Conservation (phyloP, 2,329 filamentous ascomycete species). For the Diaporthe amygdali region DNA sequence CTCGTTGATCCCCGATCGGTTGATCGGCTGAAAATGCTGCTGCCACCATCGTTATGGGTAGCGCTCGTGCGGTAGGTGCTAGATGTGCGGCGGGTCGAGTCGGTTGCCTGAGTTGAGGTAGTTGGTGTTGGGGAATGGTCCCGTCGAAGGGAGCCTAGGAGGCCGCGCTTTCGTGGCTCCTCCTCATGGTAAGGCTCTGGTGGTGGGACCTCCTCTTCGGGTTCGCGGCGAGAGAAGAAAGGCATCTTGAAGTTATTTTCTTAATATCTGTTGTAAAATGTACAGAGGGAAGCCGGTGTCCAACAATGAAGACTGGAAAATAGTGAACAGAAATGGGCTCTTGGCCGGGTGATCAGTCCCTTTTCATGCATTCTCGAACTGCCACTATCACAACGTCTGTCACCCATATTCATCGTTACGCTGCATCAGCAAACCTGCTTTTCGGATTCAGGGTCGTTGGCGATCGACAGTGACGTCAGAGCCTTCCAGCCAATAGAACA, state of each 20-base stretch:
- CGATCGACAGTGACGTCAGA: slow-evolving; percentile 32
- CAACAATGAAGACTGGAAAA: neutral
- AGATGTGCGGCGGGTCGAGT: slow-evolving; percentile 6
- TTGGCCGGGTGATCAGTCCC: neutral
- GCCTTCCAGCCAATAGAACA: slow-evolving; percentile 29
- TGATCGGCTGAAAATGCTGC: slow-evolving; percentile 34
- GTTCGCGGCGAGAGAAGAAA: slow-evolving; percentile 40
- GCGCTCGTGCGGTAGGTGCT: slow-evolving; percentile 24
- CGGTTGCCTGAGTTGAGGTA: slow-evolving; percentile 30
- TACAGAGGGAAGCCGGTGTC: neutral
- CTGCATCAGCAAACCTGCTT: slow-evolving; percentile 23
- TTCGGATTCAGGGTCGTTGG: slow-evolving; percentile 1
- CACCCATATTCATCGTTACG: neutral
- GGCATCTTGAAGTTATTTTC: slow-evolving; percentile 33
- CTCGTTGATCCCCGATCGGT: slow-evolving; percentile 35
- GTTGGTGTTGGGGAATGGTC: slow-evolving; percentile 35
- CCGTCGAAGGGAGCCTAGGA: slow-evolving; percentile 40
- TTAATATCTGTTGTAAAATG: neutral
- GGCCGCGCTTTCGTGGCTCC: slow-evolving; percentile 35
- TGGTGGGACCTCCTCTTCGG: slow-evolving; percentile 34
- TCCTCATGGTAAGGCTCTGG: slow-evolving; percentile 36
- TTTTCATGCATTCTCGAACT: slow-evolving; percentile 18
- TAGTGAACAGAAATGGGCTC: neutral
- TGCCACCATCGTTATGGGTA: slow-evolving; percentile 30
- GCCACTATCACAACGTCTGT: neutral